These are phyloP conservation scores for Populus euphratica DNA, from an alignment of 345 rosid species.

Conservation along the genomic window DNA sequence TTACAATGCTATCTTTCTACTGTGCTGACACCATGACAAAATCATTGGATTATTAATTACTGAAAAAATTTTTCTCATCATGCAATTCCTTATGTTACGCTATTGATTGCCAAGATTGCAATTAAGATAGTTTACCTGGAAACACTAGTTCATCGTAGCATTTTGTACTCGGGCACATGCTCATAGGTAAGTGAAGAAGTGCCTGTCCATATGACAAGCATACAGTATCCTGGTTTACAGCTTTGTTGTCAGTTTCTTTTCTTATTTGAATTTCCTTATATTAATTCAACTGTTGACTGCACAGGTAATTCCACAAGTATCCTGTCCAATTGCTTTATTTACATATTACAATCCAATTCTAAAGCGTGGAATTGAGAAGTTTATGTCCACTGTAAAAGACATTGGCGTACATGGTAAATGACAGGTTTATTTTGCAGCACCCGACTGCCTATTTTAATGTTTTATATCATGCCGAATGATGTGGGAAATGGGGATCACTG, in stretches of 20 bases:
- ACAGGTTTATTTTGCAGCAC: neutral
- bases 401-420: constrained; percentile 66
- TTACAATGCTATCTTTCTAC: neutral
- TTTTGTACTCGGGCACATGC: neutral
- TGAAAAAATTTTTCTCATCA: neutral
- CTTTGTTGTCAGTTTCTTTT: neutral
- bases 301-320: constrained; percentile 72
- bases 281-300: constrained; percentile 7
- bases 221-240: neutral
- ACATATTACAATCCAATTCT: constrained; percentile 85
- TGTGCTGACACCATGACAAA: neutral
- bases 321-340: constrained; percentile 80
- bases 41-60: neutral
- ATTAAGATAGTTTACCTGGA: neutral
- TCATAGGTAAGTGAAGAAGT: neutral
- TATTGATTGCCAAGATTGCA: neutral
- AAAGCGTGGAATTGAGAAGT: constrained; percentile 63
- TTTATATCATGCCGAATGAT: neutral
- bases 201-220: neutral
- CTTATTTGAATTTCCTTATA: neutral
- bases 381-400: constrained; percentile 61
- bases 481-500: neutral
- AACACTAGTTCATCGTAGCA: neutral
- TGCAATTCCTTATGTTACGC: neutral
- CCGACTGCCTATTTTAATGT: neutral